These are phyloP conservation scores for Spergularia bocconei DNA, from an alignment of 148 eudicot species.

Conservation along the genomic window DNA sequence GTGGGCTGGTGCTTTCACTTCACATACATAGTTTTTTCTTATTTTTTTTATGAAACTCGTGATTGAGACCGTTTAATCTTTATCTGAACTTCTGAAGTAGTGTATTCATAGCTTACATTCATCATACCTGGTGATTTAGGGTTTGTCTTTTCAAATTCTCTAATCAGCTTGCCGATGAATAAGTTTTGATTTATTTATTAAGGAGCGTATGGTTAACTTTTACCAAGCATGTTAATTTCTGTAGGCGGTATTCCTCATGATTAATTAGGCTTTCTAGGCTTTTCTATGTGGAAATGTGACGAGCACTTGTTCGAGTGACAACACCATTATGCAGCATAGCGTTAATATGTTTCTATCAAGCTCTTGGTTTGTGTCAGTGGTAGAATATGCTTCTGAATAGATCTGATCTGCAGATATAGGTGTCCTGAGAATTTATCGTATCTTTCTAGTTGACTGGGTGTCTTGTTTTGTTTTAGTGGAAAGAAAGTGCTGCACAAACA, in stretches of 20 bases:
- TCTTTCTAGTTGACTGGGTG: constrained; percentile 9
- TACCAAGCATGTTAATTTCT: too few species aligned
- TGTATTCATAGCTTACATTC: too few species aligned
- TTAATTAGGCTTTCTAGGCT: neutral
- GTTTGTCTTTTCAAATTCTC: too few species aligned
- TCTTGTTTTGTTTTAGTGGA: constrained; percentile 24
- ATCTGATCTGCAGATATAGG: constrained; percentile 8
- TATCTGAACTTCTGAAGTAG: too few species aligned
- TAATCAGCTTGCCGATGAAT: too few species aligned
- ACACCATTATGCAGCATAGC: neutral
- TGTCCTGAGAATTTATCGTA: constrained; percentile 14
- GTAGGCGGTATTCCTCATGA: neutral
- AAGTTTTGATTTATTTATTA: too few species aligned
- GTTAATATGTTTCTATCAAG: neutral
- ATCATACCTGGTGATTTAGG: too few species aligned
- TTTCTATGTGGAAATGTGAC: constrained; percentile 9
- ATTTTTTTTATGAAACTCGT: too few species aligned
- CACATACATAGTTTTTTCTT: too few species aligned
- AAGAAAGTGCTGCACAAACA: constrained; percentile 19
- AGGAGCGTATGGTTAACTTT: too few species aligned
- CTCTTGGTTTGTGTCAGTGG: neutral
- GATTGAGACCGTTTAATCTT: too few species aligned
- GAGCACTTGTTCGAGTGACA: neutral
- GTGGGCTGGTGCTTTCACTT: too few species aligned
- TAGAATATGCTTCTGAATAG: constrained; percentile 18